Percentiles rank a stretch among this genome's conserved stretches.
Evolutionary conservation across 139 green algal species (phyloP).

Genomic region (Haematococcus sp.): DNA sequence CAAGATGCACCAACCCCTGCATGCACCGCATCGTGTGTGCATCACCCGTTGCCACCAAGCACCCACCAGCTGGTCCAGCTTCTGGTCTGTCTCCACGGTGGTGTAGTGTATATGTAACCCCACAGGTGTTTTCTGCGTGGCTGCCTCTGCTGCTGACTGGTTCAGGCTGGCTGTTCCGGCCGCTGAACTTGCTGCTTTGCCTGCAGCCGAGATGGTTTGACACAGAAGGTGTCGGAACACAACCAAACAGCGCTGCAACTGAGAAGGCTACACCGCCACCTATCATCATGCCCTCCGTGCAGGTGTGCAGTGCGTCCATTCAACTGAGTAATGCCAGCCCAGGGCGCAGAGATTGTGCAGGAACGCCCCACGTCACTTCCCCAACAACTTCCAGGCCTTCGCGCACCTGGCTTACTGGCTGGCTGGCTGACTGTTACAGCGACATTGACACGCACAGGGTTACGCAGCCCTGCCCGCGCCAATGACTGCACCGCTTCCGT

Average conservation of each 20-base stretch:
- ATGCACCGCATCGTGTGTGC: no score
- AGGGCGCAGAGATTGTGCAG: no score
- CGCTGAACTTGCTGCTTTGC: background rate
- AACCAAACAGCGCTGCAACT: no score
- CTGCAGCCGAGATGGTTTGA: no score
- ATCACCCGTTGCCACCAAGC: background rate
- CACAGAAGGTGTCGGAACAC: no score
- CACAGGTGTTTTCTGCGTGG: slow-evolving; percentile 64
- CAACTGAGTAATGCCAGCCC: no score
- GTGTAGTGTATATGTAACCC: slow-evolving; percentile 68
- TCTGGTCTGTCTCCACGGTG: slow-evolving; percentile 58
- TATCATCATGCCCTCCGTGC: no score
- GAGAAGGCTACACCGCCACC: no score
- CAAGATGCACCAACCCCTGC: no score
- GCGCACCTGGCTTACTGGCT: background rate
- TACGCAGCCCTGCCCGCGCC: slow-evolving; percentile 88
- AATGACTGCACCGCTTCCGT: slow-evolving; percentile 75
- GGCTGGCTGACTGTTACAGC: slow-evolving; percentile 37
- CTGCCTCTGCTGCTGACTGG: background rate
- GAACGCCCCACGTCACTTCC: no score
- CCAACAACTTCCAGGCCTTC: background rate
- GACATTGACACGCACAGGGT: slow-evolving; percentile 80
- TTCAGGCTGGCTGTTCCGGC: background rate
- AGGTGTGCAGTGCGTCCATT: no score
- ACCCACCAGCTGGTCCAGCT: slow-evolving; percentile 73